phyloP scores from a whole-genome alignment of 2,329 filamentous ascomycete genomes.

The Calonectria multiphialidica region DNA sequence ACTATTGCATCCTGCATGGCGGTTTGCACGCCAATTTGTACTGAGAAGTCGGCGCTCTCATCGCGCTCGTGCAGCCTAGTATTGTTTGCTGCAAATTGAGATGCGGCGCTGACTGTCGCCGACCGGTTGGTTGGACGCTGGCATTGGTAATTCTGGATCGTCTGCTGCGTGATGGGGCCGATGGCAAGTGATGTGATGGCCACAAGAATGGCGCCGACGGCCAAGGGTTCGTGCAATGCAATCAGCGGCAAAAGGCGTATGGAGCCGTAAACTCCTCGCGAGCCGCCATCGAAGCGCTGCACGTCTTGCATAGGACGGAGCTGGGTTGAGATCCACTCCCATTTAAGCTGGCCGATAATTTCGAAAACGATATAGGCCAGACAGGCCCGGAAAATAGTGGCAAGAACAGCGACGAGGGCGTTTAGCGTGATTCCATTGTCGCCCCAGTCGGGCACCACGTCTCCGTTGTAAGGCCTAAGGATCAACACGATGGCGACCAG shows the following conservation, averaged over 20 bases:
- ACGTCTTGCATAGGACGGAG: constrained; percentile 7
- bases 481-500: no score
- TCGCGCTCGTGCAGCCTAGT: not conserved
- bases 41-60: not conserved
- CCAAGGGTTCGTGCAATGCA: not conserved
- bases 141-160: constrained; percentile 1
- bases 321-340: constrained; percentile 6
- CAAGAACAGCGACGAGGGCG: constrained; percentile 8
- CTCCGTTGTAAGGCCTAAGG: no score
- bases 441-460: no score
- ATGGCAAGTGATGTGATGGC: not conserved
- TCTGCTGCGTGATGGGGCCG: constrained; percentile 3
- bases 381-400: constrained; percentile 6
- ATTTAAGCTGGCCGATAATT: constrained; percentile 16
- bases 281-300: constrained; percentile 6
- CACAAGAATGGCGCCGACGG: constrained; percentile 1
- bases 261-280: constrained; percentile 4
- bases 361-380: constrained; percentile 9
- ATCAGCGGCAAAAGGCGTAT: not conserved
- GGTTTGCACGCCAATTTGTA: not conserved
- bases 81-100: not conserved
- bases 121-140: not conserved
- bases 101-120: not conserved
- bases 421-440: no score
- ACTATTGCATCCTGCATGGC: constrained; percentile 8